Conservation (phyloP, 2,329 filamentous ascomycete genomes). For the Botrytis deweyae region DNA sequence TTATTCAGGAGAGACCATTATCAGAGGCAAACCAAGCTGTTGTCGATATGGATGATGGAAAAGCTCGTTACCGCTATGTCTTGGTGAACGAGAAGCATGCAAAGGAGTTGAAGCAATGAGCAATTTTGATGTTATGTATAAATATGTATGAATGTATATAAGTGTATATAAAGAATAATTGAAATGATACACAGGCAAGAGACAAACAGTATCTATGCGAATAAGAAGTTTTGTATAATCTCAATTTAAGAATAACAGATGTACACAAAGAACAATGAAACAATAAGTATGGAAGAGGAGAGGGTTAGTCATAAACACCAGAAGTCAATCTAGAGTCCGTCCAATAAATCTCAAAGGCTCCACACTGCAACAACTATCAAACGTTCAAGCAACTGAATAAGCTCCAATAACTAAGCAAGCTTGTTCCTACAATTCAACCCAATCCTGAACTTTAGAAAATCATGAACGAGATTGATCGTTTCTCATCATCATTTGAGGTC, state of each 20-base stretch:
- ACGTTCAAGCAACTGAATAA: background rate
- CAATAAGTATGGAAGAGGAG: background rate
- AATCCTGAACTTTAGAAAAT: background rate
- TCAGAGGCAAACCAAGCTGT: conserved; percentile 56
- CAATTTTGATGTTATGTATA: too few species aligned
- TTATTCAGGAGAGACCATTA: conserved; percentile 54
- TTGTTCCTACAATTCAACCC: background rate
- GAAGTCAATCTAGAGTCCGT: too few species aligned
- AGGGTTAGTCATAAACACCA: background rate
- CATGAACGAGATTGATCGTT: background rate
- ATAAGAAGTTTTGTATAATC: background rate
- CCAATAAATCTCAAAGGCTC: background rate
- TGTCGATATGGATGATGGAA: conserved; percentile 56
- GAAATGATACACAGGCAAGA: background rate
- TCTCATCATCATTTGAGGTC: background rate
- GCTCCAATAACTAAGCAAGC: background rate
- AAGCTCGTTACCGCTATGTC: conserved; percentile 51
- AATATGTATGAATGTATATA: background rate
- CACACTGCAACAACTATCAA: background rate
- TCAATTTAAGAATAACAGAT: background rate
- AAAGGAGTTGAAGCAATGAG: conserved; percentile 14
- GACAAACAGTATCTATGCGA: background rate
- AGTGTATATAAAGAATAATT: background rate
- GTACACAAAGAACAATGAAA: background rate
- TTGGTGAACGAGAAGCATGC: conserved; percentile 30